Evolutionary conservation across 2,329 filamentous ascomycete species (phyloP), one percentile per base, ranked within the genome.

Genomic region (Diplodia scrobiculata): DNA sequence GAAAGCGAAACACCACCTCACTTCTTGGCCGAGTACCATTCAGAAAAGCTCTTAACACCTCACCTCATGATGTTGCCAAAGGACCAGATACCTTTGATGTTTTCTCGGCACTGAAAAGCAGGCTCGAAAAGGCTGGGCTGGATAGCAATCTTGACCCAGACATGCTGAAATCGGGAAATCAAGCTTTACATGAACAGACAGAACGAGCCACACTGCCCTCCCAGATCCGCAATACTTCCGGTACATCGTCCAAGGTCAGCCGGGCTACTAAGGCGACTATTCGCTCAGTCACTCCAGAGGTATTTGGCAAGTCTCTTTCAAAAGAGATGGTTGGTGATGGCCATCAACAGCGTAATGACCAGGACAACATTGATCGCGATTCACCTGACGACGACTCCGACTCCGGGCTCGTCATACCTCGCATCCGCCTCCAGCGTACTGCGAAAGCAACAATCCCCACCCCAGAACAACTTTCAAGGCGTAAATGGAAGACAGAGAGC

Each of bases 71-170:
- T 68, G 45, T 68, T 73, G 29, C 17, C 2, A 53, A 34, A 38
- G 54, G 48, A 6, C 50, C 58, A 14, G 65, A 66, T 25, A 36
- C 21, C 29, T 62, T 62, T 25, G 65, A 62, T 41, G 81, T 90
- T 2, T 89, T 88, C 71, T 86, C 85, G 5, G 87, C 87, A 1
- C 77, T 90, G n/a, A 85, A 89, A 76, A 84, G 84, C 68, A 80
- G 81, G 38, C 74, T 86, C 50, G 75, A 80, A 10, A 79, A 82
- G 55, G 45, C 53, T n/a, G 52, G 65, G 5, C n/a, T 66, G 36
- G 65, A 66, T 17, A 48, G 65, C 27, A 55, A 66, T 27, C 47
- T 62, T 13, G 45, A 60, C 17, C 55, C 55, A 4, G 50, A 62
- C 14, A 21, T 62, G 7, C 36, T 14, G 27, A 27, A 17, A 21